Evolutionary conservation across 2,329 filamentous ascomycete genomes (phyloP), one percentile per base, ranked within the genome.

Genomic region (Trichoderma endophyticum): DNA sequence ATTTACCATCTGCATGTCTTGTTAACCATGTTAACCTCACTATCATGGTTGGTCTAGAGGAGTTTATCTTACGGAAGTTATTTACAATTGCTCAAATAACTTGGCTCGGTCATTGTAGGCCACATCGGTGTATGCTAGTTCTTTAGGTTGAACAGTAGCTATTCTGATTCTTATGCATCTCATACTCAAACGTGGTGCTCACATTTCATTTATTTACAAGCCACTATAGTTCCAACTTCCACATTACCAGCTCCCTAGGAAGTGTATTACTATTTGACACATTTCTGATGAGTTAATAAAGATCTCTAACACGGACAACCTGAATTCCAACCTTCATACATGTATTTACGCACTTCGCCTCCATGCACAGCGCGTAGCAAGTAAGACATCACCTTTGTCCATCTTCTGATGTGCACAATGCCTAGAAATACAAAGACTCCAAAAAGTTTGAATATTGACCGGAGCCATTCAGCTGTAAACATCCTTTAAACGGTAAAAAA

Each of bases 301-400:
- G 11, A 21, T 43, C 24, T 68, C 21, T 43, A 43, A 43, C 57
- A 43, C 12, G 21, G 14, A 15, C 30, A 30, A 21, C 6, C 54
- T 15, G 54, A 48, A 60, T 26, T 32, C 21, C 11, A 24, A 43
- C 26, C 26, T 7, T 30, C 39, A 28, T 48, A 43, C 39, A 43
- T 43, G 14, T 39, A 68, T 60, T 43, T 32, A 60, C 54, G 54
- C 24, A 34, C n/a, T 60, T 30, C 54, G 26, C 34, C 32, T 21
- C 39, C 18, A 18, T 28, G 18, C n/a, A 60, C 34, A 60, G 36
- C 54, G n/a, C 26, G 79, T 79, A 74, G 56, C 15, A 34, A 36
- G 26, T 34, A 81, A 82, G 79, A 83, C 74, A 74, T 77, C 78
- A 78, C 77, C 73, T 73, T 82, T 82, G 81, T 80, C 81, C 81